Conservation (phyloP, 805 yeast genomes). For the Yamadazyma nakazawae region DNA sequence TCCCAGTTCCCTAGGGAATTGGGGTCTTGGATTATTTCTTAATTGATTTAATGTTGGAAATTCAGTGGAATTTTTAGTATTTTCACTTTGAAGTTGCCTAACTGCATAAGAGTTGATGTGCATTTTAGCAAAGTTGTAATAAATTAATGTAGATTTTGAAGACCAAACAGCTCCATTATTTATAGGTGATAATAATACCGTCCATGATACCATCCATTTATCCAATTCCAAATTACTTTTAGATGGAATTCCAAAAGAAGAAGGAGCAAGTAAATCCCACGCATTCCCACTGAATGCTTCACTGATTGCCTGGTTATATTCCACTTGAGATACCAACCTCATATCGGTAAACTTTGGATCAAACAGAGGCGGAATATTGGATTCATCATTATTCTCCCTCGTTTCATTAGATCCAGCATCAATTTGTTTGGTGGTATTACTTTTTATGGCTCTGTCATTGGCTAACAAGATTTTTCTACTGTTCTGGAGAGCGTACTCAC, state of each 20-base stretch:
- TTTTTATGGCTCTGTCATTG: slow-evolving; percentile 5
- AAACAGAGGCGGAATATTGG: neutral
- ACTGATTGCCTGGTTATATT: slow-evolving; percentile 60
- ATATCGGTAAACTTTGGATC: slow-evolving; percentile 40
- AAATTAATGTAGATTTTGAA: slow-evolving; percentile 63
- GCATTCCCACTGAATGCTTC: slow-evolving; percentile 56
- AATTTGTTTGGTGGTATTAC: neutral
- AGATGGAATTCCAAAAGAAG: slow-evolving; percentile 65
- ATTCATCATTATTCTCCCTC: neutral
- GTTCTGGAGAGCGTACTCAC: slow-evolving; percentile 43
- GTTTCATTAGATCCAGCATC: neutral
- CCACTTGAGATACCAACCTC: slow-evolving; percentile 64
- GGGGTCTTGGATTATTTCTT: slow-evolving; percentile 1
- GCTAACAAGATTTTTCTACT: slow-evolving; percentile 36
- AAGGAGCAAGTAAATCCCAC: slow-evolving; percentile 59
- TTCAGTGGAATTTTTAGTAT: slow-evolving; percentile 20
- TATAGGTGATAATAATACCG: slow-evolving; percentile 61
- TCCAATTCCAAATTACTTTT: slow-evolving; percentile 63
- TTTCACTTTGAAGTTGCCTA: slow-evolving; percentile 34
- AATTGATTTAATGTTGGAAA: slow-evolving; percentile 34
- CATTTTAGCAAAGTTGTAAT: slow-evolving; percentile 74
- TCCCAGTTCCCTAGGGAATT: neutral
- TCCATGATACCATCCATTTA: slow-evolving; percentile 81
- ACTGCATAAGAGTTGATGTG: slow-evolving; percentile 58
- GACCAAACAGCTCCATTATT: slow-evolving; percentile 59